phyloP scores from a whole-genome alignment of 2,329 filamentous ascomycete genomes.

The Xylaria sp. region DNA sequence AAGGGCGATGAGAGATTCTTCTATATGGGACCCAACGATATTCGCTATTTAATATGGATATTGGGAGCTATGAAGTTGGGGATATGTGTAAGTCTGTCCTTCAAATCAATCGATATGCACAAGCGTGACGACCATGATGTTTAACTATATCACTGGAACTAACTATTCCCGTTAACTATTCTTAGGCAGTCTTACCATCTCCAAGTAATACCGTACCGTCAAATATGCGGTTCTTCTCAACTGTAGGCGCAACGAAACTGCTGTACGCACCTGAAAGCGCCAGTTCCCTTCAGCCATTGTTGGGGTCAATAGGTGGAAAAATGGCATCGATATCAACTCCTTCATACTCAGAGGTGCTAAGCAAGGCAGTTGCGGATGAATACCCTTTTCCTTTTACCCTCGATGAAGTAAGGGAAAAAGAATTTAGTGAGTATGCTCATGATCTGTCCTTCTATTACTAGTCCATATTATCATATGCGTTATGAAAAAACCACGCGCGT shows the following conservation, averaged over 20 bases:
- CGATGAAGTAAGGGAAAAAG: constrained; percentile 22
- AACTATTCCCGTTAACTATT: neutral
- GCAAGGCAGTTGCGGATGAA: constrained; percentile 20
- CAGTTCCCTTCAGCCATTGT: constrained; percentile 14
- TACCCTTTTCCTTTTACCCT: constrained; percentile 29
- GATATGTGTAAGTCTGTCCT: constrained; percentile 39
- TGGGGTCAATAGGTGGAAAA: constrained; percentile 13
- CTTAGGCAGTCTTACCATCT: constrained; percentile 29
- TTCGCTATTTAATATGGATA: constrained; percentile 42
- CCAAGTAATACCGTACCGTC: constrained; percentile 30
- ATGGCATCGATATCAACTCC: constrained; percentile 22
- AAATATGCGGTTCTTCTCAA: constrained; percentile 32
- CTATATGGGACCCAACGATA: constrained; percentile 44
- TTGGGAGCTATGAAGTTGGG: constrained; percentile 43
- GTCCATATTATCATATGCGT: neutral
- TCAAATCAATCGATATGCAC: neutral
- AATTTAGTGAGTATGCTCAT: constrained; percentile 19
- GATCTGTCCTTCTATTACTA: neutral
- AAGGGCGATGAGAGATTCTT: constrained; percentile 35
- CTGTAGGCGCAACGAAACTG: constrained; percentile 28
- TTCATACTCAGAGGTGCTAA: constrained; percentile 24
- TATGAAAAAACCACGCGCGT: neutral
- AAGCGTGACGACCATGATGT: constrained; percentile 7
- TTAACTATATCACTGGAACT: neutral
- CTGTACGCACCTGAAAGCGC: constrained; percentile 33